Base-by-base conservation (phyloP, 179 eudicot genomes). In the Carnegiea gigantea region DNA sequence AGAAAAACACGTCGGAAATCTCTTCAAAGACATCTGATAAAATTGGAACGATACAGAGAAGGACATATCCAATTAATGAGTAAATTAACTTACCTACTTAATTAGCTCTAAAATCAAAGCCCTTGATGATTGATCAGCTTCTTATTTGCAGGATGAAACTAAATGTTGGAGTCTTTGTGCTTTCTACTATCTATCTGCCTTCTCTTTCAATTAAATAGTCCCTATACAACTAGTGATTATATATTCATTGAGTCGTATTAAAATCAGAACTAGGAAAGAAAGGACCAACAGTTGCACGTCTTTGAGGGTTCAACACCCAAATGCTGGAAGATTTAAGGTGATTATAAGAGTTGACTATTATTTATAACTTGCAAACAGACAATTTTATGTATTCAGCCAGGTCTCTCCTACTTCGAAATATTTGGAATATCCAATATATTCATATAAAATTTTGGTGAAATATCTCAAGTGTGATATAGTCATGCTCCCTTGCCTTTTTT, bases 201-300 rank as follows among this genome's bases (percentile, higher is more conserved):
- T 28, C 33, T 26, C 71, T 30, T 20, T 18, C 46, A 17, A 7
- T 13, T 70, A 36, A 30, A 36, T 62, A 62, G 30, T 62, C 68
- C 30, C 8, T 62, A 2, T 14, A 62, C 68, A 62, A 62, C 23
- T 48, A 48, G 53, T 57, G 17, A 51, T 51, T 51, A 51, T 40
- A 40, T 40, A 40, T 40, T 51, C 62, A 57, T 20, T 15, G 17
- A 23, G 13, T n/a, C 10, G 14, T 62, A 62, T 7, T 60, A 62
- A 62, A 62, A 62, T 62, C 1, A 62, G 26, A 24, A 21, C 4
- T 62, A 62, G 68, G 21, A 23, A 9, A n/a, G 68, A 62, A 62
- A 62, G 68, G 68, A 23, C 68, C 30, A 30, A 62, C 68, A 62
- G 68, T 62, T 23, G 68, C 68, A 62, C 68, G 68, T 62, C 68